Evolutionary conservation across 352 stramenopile genomes (phyloP).

Genomic region (Saprolegnia diclina): DNA sequence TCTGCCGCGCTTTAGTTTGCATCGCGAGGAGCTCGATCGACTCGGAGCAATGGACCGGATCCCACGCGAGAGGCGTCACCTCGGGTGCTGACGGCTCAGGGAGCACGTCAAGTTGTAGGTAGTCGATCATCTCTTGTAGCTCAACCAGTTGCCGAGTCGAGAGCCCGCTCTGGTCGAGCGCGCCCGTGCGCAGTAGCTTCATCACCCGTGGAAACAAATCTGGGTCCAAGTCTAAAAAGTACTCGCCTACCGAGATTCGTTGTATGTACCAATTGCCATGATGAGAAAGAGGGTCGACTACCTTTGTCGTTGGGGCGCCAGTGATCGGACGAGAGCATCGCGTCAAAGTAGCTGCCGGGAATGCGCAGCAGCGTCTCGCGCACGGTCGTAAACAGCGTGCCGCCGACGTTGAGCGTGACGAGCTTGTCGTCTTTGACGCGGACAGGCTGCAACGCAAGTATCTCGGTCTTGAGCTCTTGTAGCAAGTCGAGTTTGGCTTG

Average conservation of each 20-base stretch:
- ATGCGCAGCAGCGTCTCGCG: constrained; percentile 13
- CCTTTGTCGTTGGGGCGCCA: constrained; percentile 26
- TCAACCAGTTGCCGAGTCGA: neutral
- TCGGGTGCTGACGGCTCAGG: neutral
- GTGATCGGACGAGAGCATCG: constrained; percentile 13
- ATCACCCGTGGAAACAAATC: constrained; percentile 7
- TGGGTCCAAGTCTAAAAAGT: constrained; percentile 27
- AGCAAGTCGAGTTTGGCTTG: too few species aligned
- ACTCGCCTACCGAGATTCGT: constrained; percentile 12
- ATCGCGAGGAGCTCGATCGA: neutral
- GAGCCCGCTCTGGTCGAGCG: neutral
- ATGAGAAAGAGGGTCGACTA: neutral
- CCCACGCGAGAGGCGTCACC: neutral
- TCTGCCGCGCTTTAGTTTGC: neutral
- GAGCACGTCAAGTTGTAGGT: neutral
- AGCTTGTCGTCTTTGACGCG: too few species aligned
- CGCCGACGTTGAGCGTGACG: constrained; percentile 14
- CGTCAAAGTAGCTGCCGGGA: constrained; percentile 13
- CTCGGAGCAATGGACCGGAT: too few species aligned
- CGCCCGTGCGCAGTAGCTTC: constrained; percentile 16
- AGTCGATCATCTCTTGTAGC: constrained; percentile 5
- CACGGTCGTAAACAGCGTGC: constrained; percentile 12
- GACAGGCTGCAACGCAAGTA: too few species aligned
- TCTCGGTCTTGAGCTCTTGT: too few species aligned
- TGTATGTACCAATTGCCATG: neutral